Percentiles rank a stretch among this genome's conserved stretches.
Evolutionary conservation across 1,284 basidiomycete genomes (phyloP).

Genomic region (Papiliotrema laurentii): DNA sequence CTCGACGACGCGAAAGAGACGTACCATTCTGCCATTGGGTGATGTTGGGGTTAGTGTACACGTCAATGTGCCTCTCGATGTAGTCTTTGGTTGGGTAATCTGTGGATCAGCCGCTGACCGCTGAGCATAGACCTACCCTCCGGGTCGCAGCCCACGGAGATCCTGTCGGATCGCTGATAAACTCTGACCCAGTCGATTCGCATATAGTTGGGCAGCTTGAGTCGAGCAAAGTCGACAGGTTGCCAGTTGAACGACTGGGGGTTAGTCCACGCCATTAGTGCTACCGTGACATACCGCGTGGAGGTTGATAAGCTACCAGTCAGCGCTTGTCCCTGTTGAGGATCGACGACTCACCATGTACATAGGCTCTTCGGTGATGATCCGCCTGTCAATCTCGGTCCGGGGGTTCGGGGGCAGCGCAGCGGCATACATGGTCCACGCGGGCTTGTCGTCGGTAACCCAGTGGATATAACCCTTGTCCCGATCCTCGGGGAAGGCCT

Average conservation of each 20-base stretch:
- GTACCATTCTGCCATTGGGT: conserved; percentile 36
- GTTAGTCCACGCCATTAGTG: not conserved
- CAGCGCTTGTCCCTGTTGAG: conserved; percentile 9
- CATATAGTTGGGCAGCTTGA: conserved; percentile 50
- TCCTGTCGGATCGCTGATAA: conserved; percentile 49
- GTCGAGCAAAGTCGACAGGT: conserved; percentile 40
- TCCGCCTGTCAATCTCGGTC: conserved; percentile 57
- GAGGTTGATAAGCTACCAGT: conserved; percentile 28
- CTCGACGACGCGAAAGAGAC: not conserved
- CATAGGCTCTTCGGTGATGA: conserved; percentile 73
- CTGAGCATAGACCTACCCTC: conserved; percentile 11
- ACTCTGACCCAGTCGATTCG: conserved; percentile 50
- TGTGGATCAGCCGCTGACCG: conserved; percentile 3
- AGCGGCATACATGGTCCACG: conserved; percentile 55
- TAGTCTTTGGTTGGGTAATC: conserved; percentile 45
- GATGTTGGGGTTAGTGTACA: conserved; percentile 46
- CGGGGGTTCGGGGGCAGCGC: conserved; percentile 58
- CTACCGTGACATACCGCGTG: conserved; percentile 55
- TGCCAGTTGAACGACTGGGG: conserved; percentile 48
- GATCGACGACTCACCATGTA: conserved; percentile 50
- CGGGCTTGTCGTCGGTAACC: conserved; percentile 56
- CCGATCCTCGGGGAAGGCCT: conserved; percentile 55
- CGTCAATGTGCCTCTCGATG: conserved; percentile 33
- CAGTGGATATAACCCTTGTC: conserved; percentile 62
- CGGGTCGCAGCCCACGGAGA: conserved; percentile 41